Evolutionary conservation across 305 asterid species (phyloP), one percentile per base, ranked within the genome.

Genomic region (Fraxinus paxiana): DNA sequence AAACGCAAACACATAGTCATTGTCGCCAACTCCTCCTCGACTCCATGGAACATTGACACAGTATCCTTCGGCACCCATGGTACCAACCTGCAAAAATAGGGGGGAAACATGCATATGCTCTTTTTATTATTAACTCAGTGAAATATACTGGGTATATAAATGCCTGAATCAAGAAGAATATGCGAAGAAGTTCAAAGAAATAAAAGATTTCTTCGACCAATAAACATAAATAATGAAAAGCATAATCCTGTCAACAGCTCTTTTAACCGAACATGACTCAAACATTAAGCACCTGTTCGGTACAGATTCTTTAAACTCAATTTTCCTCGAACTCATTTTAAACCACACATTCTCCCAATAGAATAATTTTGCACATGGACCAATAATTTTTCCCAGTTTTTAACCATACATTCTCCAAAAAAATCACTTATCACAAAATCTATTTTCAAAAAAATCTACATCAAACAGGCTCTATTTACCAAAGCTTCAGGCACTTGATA

Each of bases 1-100:
- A 90, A 96, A 96, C 82, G 98, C 98, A 87, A 91, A 92, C 77
- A 94, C 73, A 85, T 96, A 96, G 89, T 96, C 99, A 84, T 91
- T 92, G 89, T 96, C 98, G 20, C 98, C 97, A 87, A 96, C 97
- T 86, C 99, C 99, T 76, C 97, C 97, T 51, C 93, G 84, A 79
- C 93, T 90, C 99, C 99, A 94, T 76, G 98, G 99, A 85, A 94
- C 82, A 89, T 96, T 96, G 65, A 96, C 96, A 87, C 99, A 94
- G 82, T 88, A 94, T 83, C 99, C 99, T 90, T 94, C 95, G 2
- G 98, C 99, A 69, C 93, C 97, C 92, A 88, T 89, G 43, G 88
- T 79, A 84, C 99, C 99, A 86, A 94, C 93, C 99, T 96, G 90
- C 70, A 87, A 84, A 75, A 83, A 85, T 7, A 12, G 15, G 34